Percentiles rank a stretch among this genome's conserved stretches.
phyloP scores from a whole-genome alignment of 164 flowering plant genomes.

The Nelumbo lutea region DNA sequence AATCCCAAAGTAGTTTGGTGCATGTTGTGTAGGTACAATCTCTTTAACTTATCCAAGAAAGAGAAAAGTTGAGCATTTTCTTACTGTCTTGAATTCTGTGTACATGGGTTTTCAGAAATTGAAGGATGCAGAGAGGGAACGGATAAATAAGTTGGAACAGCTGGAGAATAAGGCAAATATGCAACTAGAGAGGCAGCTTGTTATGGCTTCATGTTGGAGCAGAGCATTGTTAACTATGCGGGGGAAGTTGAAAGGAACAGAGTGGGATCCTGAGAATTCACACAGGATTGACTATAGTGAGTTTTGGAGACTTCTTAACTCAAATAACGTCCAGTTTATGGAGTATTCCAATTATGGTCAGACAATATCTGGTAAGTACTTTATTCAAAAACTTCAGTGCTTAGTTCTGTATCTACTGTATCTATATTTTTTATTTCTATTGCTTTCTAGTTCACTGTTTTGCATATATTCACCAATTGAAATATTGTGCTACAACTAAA shows the following conservation, averaged over 20 bases:
- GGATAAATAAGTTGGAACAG: slow-evolving; percentile 66
- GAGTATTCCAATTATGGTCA: slow-evolving; percentile 93
- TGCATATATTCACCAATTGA: background rate
- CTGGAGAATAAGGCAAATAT: slow-evolving; percentile 67
- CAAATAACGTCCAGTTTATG: slow-evolving; percentile 79
- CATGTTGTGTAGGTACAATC: no score
- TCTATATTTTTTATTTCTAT: background rate
- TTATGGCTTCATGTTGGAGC: slow-evolving; percentile 90
- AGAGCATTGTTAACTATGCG: slow-evolving; percentile 60
- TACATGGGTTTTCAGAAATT: slow-evolving; percentile 45
- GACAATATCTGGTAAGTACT: slow-evolving; percentile 40
- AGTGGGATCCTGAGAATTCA: slow-evolving; percentile 90
- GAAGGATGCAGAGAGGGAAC: slow-evolving; percentile 64
- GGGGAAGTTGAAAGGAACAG: slow-evolving; percentile 85
- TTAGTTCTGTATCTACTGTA: background rate
- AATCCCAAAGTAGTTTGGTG: no score
- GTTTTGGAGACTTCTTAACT: slow-evolving; percentile 65
- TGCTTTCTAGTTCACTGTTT: background rate
- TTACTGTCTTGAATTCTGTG: background rate
- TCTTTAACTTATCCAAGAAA: no score
- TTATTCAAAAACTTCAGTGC: background rate
- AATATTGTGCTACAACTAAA: background rate
- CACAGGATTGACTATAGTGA: slow-evolving; percentile 79
- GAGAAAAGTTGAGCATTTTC: background rate
- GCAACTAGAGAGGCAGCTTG: slow-evolving; percentile 87